Evolutionary conservation across 257 asterid species (phyloP), one percentile per base, ranked within the genome.

Genomic region (Solanum piurae): DNA sequence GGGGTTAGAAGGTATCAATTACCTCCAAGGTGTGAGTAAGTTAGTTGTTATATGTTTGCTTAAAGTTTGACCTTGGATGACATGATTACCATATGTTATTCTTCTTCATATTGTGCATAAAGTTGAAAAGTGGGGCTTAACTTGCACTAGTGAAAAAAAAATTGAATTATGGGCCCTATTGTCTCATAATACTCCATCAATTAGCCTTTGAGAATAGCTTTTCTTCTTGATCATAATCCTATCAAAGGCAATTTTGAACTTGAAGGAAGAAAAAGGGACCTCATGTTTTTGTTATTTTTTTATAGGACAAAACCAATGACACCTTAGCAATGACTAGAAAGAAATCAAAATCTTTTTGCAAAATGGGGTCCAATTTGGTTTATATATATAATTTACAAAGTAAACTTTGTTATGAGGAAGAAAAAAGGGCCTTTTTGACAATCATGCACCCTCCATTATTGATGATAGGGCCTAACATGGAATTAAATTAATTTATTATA

Each of bases 151-250:
- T 88, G 93, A 89, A 91, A 93, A 93, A 29, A 29, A 13, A 11
- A 2, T n/a, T 9, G 93, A 87, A 83, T 75, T 89, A 88, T 92
- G 96, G 94, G 93, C 86, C 94, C 92, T 82, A 52, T 86, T 89
- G 94, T 92, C 90, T 90, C 92, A 90, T 89, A 86, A 90, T 89
- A 91, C 87, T 91, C 92, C 92, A 93, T 92, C 91, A 92, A 89
- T 93, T 89, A 90, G 79, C 90, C 91, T 90, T 88, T 87, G 89
- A 80, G 91, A 49, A 60, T 85, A 87, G 91, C 90, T 88, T 92
- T 92, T 77, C 23, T 92, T 66, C 33, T 86, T 88, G 90, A 93
- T 91, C 93, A 93, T 90, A 89, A 92, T 80, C 86, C 64, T 72
- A 89, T 90, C 88, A 60, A 89, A 89, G 88, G 88, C 89, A 46